phyloP scores from a whole-genome alignment of 1,284 basidiomycete genomes.

The Leccinum insolens region DNA sequence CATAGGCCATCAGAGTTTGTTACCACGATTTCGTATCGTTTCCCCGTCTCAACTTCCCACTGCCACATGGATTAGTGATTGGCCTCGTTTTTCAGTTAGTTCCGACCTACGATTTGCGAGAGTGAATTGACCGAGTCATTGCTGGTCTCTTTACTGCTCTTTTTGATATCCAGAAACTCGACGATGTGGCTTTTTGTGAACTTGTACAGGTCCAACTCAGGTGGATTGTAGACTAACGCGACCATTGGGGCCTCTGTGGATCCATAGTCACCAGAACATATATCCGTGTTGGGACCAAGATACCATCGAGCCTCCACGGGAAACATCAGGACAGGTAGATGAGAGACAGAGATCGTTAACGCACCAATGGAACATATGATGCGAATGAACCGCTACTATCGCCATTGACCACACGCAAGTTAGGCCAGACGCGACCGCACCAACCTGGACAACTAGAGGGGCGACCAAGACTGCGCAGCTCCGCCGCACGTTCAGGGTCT shows the following conservation, averaged over 20 bases:
- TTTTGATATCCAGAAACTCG: not conserved
- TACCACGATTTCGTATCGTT: no score
- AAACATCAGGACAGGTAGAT: not conserved
- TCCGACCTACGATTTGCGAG: no score
- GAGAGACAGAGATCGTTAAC: not conserved
- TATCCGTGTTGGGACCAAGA: slow-evolving; percentile 10
- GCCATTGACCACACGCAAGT: not conserved
- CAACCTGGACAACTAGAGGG: slow-evolving; percentile 11
- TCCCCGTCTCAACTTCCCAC: not conserved
- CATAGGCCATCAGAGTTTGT: not conserved
- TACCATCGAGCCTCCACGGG: slow-evolving; percentile 2
- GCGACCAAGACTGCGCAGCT: slow-evolving; percentile 22
- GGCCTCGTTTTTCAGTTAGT: not conserved
- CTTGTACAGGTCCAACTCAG: slow-evolving; percentile 16
- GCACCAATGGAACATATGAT: slow-evolving; percentile 5
- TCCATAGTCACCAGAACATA: not conserved
- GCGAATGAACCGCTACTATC: slow-evolving; percentile 10
- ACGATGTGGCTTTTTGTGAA: not conserved
- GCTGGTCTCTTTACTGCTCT: no score
- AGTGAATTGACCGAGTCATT: no score
- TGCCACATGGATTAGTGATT: not conserved
- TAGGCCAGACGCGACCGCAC: slow-evolving; percentile 3
- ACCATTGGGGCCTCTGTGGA: slow-evolving; percentile 5
- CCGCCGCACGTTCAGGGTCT: slow-evolving; percentile 21
- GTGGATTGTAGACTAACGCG: slow-evolving; percentile 10